Percentiles rank a stretch among this genome's conserved stretches.
These are phyloP conservation scores for Apophysomyces variabilis DNA, from an alignment of 371 early-diverging fungal genomes.

Conservation along the genomic window DNA sequence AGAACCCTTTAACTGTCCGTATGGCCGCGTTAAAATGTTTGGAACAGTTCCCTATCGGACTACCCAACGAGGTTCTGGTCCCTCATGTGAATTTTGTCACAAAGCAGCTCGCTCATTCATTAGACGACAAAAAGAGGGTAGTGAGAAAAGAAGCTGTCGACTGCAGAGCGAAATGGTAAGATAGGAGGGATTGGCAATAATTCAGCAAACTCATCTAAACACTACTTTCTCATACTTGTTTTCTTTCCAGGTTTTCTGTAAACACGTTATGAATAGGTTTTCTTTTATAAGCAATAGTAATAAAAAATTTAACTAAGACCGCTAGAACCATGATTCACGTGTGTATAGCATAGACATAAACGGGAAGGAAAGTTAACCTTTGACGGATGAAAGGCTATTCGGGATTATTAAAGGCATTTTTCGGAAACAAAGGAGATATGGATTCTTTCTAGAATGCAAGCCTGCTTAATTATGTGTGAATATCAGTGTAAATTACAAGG, in stretches of 20 bases:
- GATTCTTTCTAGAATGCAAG: too few species aligned
- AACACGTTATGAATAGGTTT: too few species aligned
- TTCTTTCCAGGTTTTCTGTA: background rate
- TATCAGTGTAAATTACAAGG: too few species aligned
- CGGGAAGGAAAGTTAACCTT: too few species aligned
- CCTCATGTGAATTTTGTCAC: slow-evolving; percentile 70
- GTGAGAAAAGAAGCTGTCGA: slow-evolving; percentile 90
- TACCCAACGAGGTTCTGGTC: slow-evolving; percentile 62
- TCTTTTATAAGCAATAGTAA: too few species aligned
- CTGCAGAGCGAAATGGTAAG: slow-evolving; percentile 84
- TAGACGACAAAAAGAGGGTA: slow-evolving; percentile 89
- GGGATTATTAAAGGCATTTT: too few species aligned
- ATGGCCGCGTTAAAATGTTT: slow-evolving; percentile 75
- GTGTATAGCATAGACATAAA: too few species aligned
- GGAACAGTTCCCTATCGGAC: slow-evolving; percentile 65
- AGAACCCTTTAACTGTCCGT: slow-evolving; percentile 60
- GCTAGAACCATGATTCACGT: too few species aligned
- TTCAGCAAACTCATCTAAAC: background rate
- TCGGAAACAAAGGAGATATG: too few species aligned
- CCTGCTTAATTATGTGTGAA: too few species aligned
- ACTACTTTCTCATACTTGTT: background rate
- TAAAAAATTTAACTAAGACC: too few species aligned
- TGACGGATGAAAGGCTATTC: too few species aligned
- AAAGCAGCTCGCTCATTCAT: slow-evolving; percentile 57
- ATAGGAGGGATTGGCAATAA: background rate